These are phyloP conservation scores for Blastobotrys illinoisensis DNA, from an alignment of 1,139 yeast species.

Conservation along the genomic window DNA sequence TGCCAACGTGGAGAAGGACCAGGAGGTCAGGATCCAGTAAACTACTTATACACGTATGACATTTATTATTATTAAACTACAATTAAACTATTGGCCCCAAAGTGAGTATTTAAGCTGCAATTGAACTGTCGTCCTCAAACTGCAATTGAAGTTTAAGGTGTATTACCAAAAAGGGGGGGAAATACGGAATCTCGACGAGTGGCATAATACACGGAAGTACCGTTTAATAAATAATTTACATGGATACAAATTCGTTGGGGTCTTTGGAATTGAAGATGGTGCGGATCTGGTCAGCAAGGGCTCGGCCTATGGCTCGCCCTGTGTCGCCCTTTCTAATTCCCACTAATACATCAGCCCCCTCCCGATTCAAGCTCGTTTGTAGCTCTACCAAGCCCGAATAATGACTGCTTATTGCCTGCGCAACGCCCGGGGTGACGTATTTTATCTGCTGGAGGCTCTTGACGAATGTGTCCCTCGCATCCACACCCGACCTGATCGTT, in stretches of 20 bases:
- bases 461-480: constrained; percentile 36
- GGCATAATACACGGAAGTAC: too few relatives aligned
- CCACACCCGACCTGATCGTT: constrained; percentile 40
- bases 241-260: constrained; percentile 16
- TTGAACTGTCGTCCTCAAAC: too few relatives aligned
- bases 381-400: constrained; percentile 20
- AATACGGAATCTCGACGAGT: too few relatives aligned
- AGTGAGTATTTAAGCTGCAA: too few relatives aligned
- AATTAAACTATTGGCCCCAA: too few relatives aligned
- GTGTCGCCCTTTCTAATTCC: constrained; percentile 14
- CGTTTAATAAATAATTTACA: background rate
- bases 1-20: constrained; percentile 30
- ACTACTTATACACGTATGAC: background rate
- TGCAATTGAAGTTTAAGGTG: too few relatives aligned
- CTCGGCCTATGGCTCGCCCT: constrained; percentile 13
- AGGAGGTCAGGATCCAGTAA: constrained; percentile 27
- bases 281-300: constrained; percentile 19
- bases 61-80: constrained; percentile 1
- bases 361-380: constrained; percentile 14
- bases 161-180: too few relatives aligned
- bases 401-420: constrained; percentile 16
- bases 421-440: constrained; percentile 38
- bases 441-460: constrained; percentile 43
- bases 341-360: constrained; percentile 19
- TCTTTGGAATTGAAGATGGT: constrained; percentile 18